Base-by-base conservation (phyloP, 345 rosid species). In the Luvunga scandens region DNA sequence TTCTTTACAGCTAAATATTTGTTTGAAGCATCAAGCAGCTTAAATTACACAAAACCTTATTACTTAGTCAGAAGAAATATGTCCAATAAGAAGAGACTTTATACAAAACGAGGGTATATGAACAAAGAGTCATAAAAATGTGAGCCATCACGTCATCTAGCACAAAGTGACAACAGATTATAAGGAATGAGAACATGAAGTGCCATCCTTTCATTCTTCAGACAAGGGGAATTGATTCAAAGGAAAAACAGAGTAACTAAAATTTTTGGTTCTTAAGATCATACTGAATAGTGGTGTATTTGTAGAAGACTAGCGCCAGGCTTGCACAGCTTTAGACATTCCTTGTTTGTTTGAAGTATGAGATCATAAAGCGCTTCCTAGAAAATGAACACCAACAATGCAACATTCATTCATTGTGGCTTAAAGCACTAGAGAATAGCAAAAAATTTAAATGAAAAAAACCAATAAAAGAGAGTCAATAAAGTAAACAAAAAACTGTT, bases 351-450 rank as follows among this genome's bases (percentile, higher is more conserved):
- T 89, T 84, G 85, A 72, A 94, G 92, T 78, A 96, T 86, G 77
- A 94, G 97, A 87, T 89, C 91, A 82, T 94, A 96, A 65, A 96
- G 84, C 84, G 87, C 98, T 73, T 84, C 90, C 99, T 96, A 96
- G 38, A 80, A 85, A 66, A 73, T 63, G 19, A 57, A 10, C 60
- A 57, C 34, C 31, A 69, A 8, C 73, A 48, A 56, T 66, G 74
- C 83, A 48, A 73, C 74, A 27, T 53, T 75, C 70, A 9, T 60
- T 25, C 22, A 8, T 12, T 61, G 2, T n/a, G 31, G 50, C n/a
- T 64, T 28, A n/a, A 45, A 1, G 34, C 68, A 16, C 24, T 24
- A 33, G 9, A 10, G 12, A 55, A 57, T 2, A 60, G 66, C 6
- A 73, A 28, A 25, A 18, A 5, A 4, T 53, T 53, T 53, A 24